Conservation (phyloP, 1,284 basidiomycete genomes). For the Irpex lacteus region DNA sequence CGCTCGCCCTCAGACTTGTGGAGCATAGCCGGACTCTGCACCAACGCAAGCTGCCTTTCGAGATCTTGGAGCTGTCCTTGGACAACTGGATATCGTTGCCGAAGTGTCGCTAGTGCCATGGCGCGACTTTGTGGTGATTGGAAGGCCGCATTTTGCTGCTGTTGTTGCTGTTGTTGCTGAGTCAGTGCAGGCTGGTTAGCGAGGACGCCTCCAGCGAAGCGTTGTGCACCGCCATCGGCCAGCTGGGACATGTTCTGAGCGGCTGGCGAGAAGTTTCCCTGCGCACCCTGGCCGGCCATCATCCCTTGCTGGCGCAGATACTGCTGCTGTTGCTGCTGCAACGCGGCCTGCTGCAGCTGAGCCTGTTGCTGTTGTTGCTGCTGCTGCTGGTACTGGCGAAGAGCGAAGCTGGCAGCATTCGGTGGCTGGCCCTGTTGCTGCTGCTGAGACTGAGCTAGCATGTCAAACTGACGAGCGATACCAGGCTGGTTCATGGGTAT, state of each 20-base stretch:
- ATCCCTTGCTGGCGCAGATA: constrained; percentile 10
- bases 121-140: neutral
- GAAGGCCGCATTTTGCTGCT: neutral
- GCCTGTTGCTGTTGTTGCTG: constrained; percentile 15
- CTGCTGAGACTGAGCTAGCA: constrained; percentile 23
- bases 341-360: constrained; percentile 17
- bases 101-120: neutral
- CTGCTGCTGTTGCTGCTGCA: constrained; percentile 17
- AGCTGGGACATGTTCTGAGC: neutral
- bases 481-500: constrained; percentile 20
- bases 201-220: neutral
- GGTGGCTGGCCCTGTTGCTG: constrained; percentile 31
- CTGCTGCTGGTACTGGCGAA: constrained; percentile 19
- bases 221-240: neutral
- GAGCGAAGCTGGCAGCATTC: constrained; percentile 16
- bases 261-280: neutral
- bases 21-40: neutral
- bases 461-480: constrained; percentile 35
- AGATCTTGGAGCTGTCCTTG: neutral
- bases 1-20: constrained; percentile 6
- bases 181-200: neutral
- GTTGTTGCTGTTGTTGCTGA: constrained; percentile 5
- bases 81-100: neutral
- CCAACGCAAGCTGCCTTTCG: neutral
- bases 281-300: neutral